These are phyloP conservation scores for Betula pendula DNA, from an alignment of 306 rosid species.

Conservation along the genomic window DNA sequence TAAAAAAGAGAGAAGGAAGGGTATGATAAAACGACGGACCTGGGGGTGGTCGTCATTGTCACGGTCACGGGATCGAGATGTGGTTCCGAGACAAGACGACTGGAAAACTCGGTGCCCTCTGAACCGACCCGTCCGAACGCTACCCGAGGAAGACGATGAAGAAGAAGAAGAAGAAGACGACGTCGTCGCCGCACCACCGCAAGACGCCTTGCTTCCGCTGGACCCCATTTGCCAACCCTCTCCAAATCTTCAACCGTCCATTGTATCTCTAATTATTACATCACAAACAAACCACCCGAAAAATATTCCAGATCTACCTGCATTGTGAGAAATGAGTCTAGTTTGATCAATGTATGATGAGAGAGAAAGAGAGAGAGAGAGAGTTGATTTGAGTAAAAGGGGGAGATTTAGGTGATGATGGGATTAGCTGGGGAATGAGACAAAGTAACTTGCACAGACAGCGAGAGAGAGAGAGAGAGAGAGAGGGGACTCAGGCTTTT, in stretches of 20 bases:
- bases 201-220: slow-evolving; percentile 65
- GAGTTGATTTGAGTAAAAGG: slow-evolving; percentile 9
- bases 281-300: slow-evolving; percentile 14
- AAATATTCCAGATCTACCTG: slow-evolving; percentile 38
- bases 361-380: slow-evolving; percentile 9
- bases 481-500: slow-evolving; percentile 1
- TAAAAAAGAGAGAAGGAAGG: slow-evolving; percentile 1
- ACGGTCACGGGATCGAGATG: slow-evolving; percentile 76
- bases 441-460: slow-evolving; percentile 40
- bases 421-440: slow-evolving; percentile 42
- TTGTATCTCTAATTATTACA: slow-evolving; percentile 16
- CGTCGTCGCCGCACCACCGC: slow-evolving; percentile 36
- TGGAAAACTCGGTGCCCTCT: slow-evolving; percentile 54
- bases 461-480: slow-evolving; percentile 26
- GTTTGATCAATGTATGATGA: not conserved
- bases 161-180: slow-evolving; percentile 43
- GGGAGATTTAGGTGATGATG: slow-evolving; percentile 32
- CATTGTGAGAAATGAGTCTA: slow-evolving; percentile 19
- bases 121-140: slow-evolving; percentile 50
- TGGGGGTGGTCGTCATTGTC: slow-evolving; percentile 56
- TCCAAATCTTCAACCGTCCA: not conserved
- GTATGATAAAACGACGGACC: slow-evolving; percentile 37
- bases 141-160: slow-evolving; percentile 38
- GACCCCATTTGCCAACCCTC: slow-evolving; percentile 65
- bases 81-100: slow-evolving; percentile 69